Evolutionary conservation across 2,329 filamentous ascomycete species (phyloP), one percentile per base, ranked within the genome.

Genomic region (Ceratocystis lukuohia): DNA sequence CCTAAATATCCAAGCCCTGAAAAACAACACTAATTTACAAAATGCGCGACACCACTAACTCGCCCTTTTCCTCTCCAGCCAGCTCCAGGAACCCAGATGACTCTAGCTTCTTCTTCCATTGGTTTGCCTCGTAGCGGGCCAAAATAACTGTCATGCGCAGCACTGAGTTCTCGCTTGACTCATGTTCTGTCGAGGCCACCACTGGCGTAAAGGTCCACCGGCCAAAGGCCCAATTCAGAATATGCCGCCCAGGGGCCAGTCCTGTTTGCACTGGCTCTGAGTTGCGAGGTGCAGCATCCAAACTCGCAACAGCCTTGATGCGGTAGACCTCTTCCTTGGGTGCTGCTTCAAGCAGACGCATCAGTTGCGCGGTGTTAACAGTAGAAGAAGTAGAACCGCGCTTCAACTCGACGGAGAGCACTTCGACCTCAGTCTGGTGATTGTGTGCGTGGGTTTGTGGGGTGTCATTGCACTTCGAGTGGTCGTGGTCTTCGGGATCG

Each of bases 191-290:
- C 1, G 73, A 72, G 6, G 74, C 73, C 0, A 74, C 72, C 3
- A 81, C 72, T 3, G 83, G 80, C 1, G 91, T 95, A 73, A 93
- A 96, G 0, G 86, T 96, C 93, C 94, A 99, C 37, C 94, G 83
- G 0, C 91, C 91, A 76, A 99, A 99, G 0, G 94, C 94, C 94
- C 94, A 99, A 75, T 99, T 99, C 68, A 99, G 82, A 57, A 99
- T 96, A 73, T 94, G 96, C 66, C 89, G 80, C 1, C 72, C 74
- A n/a, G 73, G 70, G 2, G 33, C 37, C 1, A 69, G 68, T 6
- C 71, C 72, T 4, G 74, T 73, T 41, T 75, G 72, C 48, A 81
- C 79, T 28, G 79, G 77, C 66, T 83, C 81, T 0, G 84, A 85
- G 71, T 79, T 79, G 20, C 71, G 70, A 7, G 84, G 78, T 0